phyloP scores from a whole-genome alignment of 2,329 filamentous ascomycete genomes.

The Calonectria multiphialidica region DNA sequence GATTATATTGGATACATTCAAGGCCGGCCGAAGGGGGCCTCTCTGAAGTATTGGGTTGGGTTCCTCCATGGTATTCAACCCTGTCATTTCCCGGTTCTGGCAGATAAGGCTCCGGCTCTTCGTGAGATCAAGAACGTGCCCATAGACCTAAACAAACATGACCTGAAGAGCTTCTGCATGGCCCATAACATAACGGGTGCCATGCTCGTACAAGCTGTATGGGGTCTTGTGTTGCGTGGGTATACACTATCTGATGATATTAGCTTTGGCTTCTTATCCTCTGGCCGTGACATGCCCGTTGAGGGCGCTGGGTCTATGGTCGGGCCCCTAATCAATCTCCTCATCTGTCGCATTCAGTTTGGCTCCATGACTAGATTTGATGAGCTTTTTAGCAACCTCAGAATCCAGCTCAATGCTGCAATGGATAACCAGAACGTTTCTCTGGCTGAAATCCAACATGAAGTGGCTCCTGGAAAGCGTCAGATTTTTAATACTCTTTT shows the following conservation, averaged over 20 bases:
- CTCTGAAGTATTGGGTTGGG: not conserved
- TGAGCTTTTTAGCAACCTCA: constrained; percentile 37
- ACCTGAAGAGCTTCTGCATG: constrained; percentile 1
- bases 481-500: constrained; percentile 7
- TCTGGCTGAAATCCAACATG: not conserved
- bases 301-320: constrained; percentile 33
- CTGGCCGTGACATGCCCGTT: constrained; percentile 27
- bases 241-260: constrained; percentile 4
- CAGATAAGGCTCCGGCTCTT: not conserved
- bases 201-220: constrained; percentile 9
- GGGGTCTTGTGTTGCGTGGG: constrained; percentile 1
- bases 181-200: not conserved
- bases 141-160: not conserved
- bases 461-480: constrained; percentile 1
- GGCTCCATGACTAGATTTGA: constrained; percentile 39
- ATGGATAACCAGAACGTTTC: constrained; percentile 8
- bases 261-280: constrained; percentile 1
- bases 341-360: constrained; percentile 6
- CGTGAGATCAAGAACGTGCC: not conserved
- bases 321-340: constrained; percentile 40
- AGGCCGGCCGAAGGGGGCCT: not conserved
- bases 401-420: not conserved
- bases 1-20: not conserved
- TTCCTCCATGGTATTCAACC: constrained; percentile 1
- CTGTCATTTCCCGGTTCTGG: constrained; percentile 1